These are phyloP conservation scores for Mucor piriformis DNA, from an alignment of 371 early-diverging fungal genomes.

Conservation along the genomic window DNA sequence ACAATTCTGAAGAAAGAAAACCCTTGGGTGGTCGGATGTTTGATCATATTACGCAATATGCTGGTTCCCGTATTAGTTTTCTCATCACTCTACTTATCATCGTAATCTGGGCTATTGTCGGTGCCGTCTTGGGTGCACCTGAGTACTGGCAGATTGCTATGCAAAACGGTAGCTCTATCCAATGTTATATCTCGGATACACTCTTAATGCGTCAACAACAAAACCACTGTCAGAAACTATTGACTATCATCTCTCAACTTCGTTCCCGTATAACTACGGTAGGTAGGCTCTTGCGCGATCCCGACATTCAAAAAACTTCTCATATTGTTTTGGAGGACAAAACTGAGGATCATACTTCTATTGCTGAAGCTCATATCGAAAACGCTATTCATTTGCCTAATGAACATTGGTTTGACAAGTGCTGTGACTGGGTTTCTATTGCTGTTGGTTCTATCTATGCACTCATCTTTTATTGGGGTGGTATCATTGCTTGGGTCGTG, in stretches of 20 bases:
- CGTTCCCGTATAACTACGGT: constrained; percentile 17
- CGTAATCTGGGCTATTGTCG: constrained; percentile 19
- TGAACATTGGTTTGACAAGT: constrained; percentile 18
- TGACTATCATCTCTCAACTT: constrained; percentile 21
- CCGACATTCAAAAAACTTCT: background rate
- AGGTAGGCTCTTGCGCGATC: constrained; percentile 3
- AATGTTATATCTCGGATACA: constrained; percentile 23
- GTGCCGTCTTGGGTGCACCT: constrained; percentile 18
- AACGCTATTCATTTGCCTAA: constrained; percentile 2
- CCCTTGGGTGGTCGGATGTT: constrained; percentile 11
- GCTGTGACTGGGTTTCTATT: constrained; percentile 19
- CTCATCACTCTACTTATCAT: constrained; percentile 12
- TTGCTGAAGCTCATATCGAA: background rate
- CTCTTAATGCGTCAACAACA: constrained; percentile 33
- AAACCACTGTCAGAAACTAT: constrained; percentile 10
- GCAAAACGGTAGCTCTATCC: constrained; percentile 27
- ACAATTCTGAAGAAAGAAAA: constrained; percentile 4
- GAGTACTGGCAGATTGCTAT: constrained; percentile 30
- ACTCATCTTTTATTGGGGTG: constrained; percentile 13
- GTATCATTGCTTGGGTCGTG: constrained; percentile 24
- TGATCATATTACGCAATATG: constrained; percentile 15
- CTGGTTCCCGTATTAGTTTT: constrained; percentile 23
- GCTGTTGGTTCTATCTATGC: constrained; percentile 19
- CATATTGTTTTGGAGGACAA: background rate
- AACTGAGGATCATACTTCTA: background rate